These are phyloP conservation scores for Blastobotrys muscicola DNA, from an alignment of 805 yeast species.

Conservation along the genomic window DNA sequence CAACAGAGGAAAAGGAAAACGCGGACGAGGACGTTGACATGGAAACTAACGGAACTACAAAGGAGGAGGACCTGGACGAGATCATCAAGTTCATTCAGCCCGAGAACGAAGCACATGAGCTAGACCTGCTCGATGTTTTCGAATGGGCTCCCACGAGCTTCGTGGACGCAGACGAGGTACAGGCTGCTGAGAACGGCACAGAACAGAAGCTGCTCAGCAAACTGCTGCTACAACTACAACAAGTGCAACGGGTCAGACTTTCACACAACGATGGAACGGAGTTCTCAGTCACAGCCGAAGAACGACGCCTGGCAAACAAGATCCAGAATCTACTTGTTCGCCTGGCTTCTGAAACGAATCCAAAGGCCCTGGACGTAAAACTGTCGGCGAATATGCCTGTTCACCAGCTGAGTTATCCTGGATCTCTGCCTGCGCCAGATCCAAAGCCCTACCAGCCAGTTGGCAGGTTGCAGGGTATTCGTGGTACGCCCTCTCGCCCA, in stretches of 20 bases:
- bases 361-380: slow-evolving; percentile 16
- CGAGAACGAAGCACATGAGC: too few relatives aligned
- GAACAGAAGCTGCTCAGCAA: slow-evolving; percentile 36
- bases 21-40: background rate
- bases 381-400: slow-evolving; percentile 46
- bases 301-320: slow-evolving; percentile 27
- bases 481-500: too few relatives aligned
- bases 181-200: slow-evolving; percentile 35
- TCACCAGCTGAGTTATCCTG: slow-evolving; percentile 62
- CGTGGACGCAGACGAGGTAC: slow-evolving; percentile 44
- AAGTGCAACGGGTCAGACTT: slow-evolving; percentile 40
- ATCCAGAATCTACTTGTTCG: slow-evolving; percentile 33
- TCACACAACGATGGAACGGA: slow-evolving; percentile 16
- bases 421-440: slow-evolving; percentile 53
- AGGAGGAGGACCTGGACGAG: slow-evolving; percentile 8
- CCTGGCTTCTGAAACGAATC: slow-evolving; percentile 29
- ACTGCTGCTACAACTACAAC: slow-evolving; percentile 40
- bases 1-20: slow-evolving; percentile 32
- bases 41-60: background rate
- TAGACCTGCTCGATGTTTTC: slow-evolving; percentile 28
- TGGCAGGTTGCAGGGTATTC: too few relatives aligned
- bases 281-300: slow-evolving; percentile 22
- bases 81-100: slow-evolving; percentile 3
- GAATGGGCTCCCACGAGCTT: slow-evolving; percentile 43
- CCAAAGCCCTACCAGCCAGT: slow-evolving; percentile 9